Evolutionary conservation across 2,329 filamentous ascomycete species (phyloP), one percentile per base, ranked within the genome.

Genomic region (Cladorrhinum sp.): DNA sequence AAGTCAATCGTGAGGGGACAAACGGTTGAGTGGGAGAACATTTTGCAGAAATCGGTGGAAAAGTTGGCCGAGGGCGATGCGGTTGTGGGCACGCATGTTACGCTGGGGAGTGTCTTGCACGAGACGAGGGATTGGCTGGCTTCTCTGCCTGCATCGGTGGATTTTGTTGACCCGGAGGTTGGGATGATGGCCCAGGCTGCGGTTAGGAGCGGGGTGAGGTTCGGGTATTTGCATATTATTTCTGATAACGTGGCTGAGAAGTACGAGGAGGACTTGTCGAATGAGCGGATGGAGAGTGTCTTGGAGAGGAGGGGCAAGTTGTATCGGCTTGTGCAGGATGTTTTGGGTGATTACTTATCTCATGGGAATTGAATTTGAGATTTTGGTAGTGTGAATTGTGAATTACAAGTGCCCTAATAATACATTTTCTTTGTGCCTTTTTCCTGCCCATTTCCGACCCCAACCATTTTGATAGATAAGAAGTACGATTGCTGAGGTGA

Each of bases 121-220:
- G 57, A 59, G 50, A 59, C 57, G 5, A 59, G 30, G 57, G 33
- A 53, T 12, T 59, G 57, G 57, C 26, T 28, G 10, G 23, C 20
- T n/a, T 18, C 26, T 26, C 24, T 59, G 30, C 21, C 18, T 16
- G 28, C 16, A 7, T 20, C 36, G 33, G 50, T 59, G 21, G 57
- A 59, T 39, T 59, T 59, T 55, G 50, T 59, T 30, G 57, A 59
- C 20, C 57, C 57, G 8, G 57, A 55, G 57, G 54, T 59, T n/a
- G 57, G 57, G 4, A 54, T 48, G 36, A 59, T 59, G 49, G 57
- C 33, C 2, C 57, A 59, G 20, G 57, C 57, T 33, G 50, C 57
- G 33, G 49, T 59, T n/a, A 20, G 50, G 36, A 59, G 50, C 30
- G 57, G 57, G 21, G 46, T 59, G 8, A 10, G 50, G 9, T 59